These are phyloP conservation scores for Lichtheimia hyalospora DNA, from an alignment of 371 early-diverging fungal genomes.

Conservation along the genomic window DNA sequence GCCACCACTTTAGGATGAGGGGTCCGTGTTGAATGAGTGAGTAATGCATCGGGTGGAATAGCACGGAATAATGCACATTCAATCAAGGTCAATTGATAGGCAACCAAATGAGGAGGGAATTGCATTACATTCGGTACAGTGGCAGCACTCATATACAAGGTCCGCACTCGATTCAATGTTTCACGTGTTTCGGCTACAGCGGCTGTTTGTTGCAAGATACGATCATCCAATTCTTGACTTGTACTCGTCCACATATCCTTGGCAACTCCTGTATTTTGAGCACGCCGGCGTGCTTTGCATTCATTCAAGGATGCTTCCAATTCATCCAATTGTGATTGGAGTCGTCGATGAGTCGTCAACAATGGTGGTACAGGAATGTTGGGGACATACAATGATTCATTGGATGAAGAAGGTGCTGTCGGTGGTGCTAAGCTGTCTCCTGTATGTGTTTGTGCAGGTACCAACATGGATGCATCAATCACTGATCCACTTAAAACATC, in stretches of 20 bases:
- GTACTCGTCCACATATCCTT: slow-evolving; percentile 8
- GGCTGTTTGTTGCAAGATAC: slow-evolving; percentile 35
- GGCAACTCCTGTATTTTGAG: slow-evolving; percentile 11
- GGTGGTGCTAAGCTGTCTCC: slow-evolving; percentile 32
- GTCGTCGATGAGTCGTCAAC: slow-evolving; percentile 42
- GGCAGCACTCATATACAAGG: slow-evolving; percentile 49
- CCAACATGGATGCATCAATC: slow-evolving; percentile 23
- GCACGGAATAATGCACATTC: slow-evolving; percentile 66
- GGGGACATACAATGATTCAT: slow-evolving; percentile 31
- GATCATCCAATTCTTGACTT: slow-evolving; percentile 36
- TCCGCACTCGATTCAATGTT: slow-evolving; percentile 48
- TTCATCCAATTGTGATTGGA: slow-evolving; percentile 31
- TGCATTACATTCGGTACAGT: slow-evolving; percentile 58
- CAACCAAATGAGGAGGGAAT: slow-evolving; percentile 64
- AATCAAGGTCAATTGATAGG: slow-evolving; percentile 69
- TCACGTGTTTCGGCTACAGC: slow-evolving; percentile 44
- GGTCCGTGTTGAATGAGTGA: slow-evolving; percentile 62
- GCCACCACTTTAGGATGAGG: slow-evolving; percentile 66
- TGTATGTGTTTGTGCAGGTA: slow-evolving; percentile 35
- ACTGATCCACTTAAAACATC: slow-evolving; percentile 18
- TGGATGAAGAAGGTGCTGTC: slow-evolving; percentile 16
- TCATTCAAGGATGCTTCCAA: slow-evolving; percentile 24
- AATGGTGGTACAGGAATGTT: slow-evolving; percentile 51
- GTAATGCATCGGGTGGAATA: slow-evolving; percentile 60
- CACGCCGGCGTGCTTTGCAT: slow-evolving; percentile 22